Conservation (phyloP, 1,139 yeast species). For the Suhomyces atakaporum region DNA sequence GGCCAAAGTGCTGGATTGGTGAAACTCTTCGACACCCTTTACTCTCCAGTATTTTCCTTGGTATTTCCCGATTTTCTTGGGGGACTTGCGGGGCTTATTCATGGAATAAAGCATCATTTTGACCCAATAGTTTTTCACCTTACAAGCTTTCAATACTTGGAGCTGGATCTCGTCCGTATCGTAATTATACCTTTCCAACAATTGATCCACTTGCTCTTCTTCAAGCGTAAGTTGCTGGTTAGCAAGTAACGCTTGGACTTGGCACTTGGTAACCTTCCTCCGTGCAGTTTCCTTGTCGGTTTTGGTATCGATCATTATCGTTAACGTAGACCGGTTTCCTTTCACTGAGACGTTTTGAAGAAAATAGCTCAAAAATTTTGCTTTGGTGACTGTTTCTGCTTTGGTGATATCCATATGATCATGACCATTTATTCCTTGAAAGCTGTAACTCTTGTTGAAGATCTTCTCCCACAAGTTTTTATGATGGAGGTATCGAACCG, state of each 20-base stretch:
- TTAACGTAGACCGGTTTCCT: slow-evolving; percentile 34
- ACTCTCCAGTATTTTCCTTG: not conserved
- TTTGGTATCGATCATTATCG: slow-evolving; percentile 36
- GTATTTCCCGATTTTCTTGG: not conserved
- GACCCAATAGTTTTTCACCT: not conserved
- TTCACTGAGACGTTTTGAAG: slow-evolving; percentile 38
- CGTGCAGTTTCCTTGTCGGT: slow-evolving; percentile 30
- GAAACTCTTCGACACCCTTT: not conserved
- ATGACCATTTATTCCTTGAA: slow-evolving; percentile 32
- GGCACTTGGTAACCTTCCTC: slow-evolving; percentile 32
- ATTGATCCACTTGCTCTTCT: slow-evolving; percentile 32
- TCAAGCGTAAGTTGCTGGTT: slow-evolving; percentile 46
- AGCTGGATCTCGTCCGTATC: slow-evolving; percentile 28
- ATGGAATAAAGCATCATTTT: not conserved
- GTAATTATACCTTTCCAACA: slow-evolving; percentile 37
- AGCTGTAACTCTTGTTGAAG: slow-evolving; percentile 39
- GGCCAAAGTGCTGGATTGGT: not conserved
- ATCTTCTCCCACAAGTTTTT: slow-evolving; percentile 52
- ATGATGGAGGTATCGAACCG: slow-evolving; percentile 40
- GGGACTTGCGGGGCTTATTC: not conserved
- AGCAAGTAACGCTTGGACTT: slow-evolving; percentile 41
- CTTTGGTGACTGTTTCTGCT: slow-evolving; percentile 29
- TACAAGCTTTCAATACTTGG: slow-evolving; percentile 1
- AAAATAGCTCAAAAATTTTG: slow-evolving; percentile 32
- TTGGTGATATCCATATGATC: slow-evolving; percentile 33